Conservation (phyloP, 2,329 filamentous ascomycete species). For the Akanthomyces lecanii region DNA sequence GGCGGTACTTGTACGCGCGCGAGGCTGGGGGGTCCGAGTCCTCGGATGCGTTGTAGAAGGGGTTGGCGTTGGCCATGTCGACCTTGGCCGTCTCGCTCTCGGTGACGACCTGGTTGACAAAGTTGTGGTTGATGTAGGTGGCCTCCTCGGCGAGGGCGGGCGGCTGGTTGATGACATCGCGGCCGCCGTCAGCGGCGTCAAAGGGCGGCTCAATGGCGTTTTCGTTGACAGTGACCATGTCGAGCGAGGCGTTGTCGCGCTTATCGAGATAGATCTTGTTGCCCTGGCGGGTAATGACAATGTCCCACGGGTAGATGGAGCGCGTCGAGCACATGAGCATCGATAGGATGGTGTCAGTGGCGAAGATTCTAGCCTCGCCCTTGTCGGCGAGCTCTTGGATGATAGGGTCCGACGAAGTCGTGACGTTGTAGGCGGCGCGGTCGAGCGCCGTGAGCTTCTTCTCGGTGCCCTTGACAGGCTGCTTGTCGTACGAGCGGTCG, state of each 20-base stretch:
- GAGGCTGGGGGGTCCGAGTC: slow-evolving; percentile 91
- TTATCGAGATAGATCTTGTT: slow-evolving; percentile 99
- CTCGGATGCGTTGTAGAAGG: slow-evolving; percentile 92
- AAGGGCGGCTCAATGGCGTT: slow-evolving; percentile 94
- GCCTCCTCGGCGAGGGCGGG: slow-evolving; percentile 89
- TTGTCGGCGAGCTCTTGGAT: slow-evolving; percentile 96
- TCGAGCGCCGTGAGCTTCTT: slow-evolving; percentile 85
- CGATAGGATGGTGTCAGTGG: slow-evolving; percentile 93
- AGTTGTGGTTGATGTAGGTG: slow-evolving; percentile 99
- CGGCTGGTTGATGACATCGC: slow-evolving; percentile 95
- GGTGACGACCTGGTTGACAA: slow-evolving; percentile 88
- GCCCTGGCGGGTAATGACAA: slow-evolving; percentile 87
- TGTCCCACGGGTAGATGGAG: slow-evolving; percentile 97
- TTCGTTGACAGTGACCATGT: slow-evolving; percentile 98
- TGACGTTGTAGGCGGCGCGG: slow-evolving; percentile 96
- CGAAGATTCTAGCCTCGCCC: slow-evolving; percentile 93
- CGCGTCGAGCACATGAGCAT: slow-evolving; percentile 99
- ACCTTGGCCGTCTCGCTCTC: slow-evolving; percentile 77
- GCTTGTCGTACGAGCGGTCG: slow-evolving; percentile 92
- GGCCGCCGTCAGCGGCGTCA: slow-evolving; percentile 85
- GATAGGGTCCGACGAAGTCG: slow-evolving; percentile 90
- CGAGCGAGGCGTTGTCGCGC: slow-evolving; percentile 87
- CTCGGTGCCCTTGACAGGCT: slow-evolving; percentile 82
- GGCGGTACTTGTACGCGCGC: slow-evolving; percentile 97
- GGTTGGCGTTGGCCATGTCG: slow-evolving; percentile 83